Percentiles rank a stretch among this genome's conserved stretches.
Conservation (phyloP, 805 yeast species). For the Candida sphagnicola region DNA sequence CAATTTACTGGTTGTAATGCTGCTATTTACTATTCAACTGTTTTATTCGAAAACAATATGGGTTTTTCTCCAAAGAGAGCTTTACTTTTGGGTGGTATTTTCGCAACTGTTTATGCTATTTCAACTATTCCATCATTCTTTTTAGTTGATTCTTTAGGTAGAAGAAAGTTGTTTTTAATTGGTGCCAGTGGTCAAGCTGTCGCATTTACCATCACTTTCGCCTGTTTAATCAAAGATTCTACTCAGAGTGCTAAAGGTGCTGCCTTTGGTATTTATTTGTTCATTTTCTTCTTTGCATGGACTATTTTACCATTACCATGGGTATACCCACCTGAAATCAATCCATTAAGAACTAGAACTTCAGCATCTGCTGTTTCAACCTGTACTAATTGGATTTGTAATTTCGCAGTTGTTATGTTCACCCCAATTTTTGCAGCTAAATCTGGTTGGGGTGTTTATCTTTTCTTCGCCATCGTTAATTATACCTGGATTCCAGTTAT, state of each 20-base stretch:
- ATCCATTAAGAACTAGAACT: conserved; percentile 45
- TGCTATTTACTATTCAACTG: conserved; percentile 86
- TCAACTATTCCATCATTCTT: conserved; percentile 45
- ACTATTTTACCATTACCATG: conserved; percentile 44
- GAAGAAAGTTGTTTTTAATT: conserved; percentile 42
- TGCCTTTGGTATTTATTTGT: conserved; percentile 42
- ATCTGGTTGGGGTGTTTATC: conserved; percentile 39
- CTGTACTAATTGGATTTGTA: conserved; percentile 43
- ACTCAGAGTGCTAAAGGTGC: conserved; percentile 39
- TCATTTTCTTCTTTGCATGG: conserved; percentile 41
- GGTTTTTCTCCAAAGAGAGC: conserved; percentile 44
- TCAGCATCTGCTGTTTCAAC: conserved; percentile 41
- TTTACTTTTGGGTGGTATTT: conserved; percentile 62
- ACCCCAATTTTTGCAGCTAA: conserved; percentile 38
- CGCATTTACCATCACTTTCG: conserved; percentile 39
- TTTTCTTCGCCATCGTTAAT: conserved; percentile 39
- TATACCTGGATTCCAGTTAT: conserved; percentile 34
- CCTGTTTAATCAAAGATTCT: conserved; percentile 31
- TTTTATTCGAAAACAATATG: conserved; percentile 66
- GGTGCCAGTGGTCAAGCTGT: conserved; percentile 42
- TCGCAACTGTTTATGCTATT: conserved; percentile 57
- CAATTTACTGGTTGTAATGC: conserved; percentile 92
- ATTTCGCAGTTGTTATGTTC: conserved; percentile 45
- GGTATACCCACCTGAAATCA: conserved; percentile 46
- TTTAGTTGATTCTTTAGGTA: conserved; percentile 39